Evolutionary conservation across 1,139 yeast genomes (phyloP), one percentile per base, ranked within the genome.

Genomic region (Yamadazyma blattariae): DNA sequence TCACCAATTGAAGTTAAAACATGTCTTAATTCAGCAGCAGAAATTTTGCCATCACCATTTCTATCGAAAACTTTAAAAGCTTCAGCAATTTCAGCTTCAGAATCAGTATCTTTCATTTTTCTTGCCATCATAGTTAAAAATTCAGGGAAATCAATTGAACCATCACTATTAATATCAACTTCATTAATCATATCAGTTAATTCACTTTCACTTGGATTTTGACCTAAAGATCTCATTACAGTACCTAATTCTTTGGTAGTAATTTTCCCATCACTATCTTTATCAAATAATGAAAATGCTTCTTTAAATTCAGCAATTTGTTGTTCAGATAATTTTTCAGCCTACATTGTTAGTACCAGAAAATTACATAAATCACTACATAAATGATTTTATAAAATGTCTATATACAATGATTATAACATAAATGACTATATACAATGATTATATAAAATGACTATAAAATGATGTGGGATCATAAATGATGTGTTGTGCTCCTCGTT

Each of bases 1-100:
- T 92, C 98, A 48, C 98, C 98, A 58, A 94, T 89, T 10, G 97
- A 87, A 29, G 97, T 90, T 67, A 92, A 80, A 32, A 92, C 97
- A 59, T 90, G 96, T 65, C 95, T 84, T 61, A 92, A 79, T 68
- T 92, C 99, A 44, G 96, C 95, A 40, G 95, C 92, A 39, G 95
- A 85, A 56, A 92, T 92, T 64, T 84, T 85, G 44, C 98, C 99
- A 59, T 92, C 97, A 38, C 97, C 97, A 60, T 92, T 95, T 58
- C 88, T 73, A 64, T 80, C 87, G 57, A 89, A 88, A 31, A 92
- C 98, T 66, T 90, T 90, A 74, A 92, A 92, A 12, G 98, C 98
- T 67, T 92, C 98, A 47, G 94, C 79, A 50, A 92, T 82, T 63
- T 92, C 98, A 49, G 95, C 97, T 63, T 92, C 97, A 23, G 94